Conservation (phyloP, 23 red algal genomes). For the Gracilaria vermiculophylla region DNA sequence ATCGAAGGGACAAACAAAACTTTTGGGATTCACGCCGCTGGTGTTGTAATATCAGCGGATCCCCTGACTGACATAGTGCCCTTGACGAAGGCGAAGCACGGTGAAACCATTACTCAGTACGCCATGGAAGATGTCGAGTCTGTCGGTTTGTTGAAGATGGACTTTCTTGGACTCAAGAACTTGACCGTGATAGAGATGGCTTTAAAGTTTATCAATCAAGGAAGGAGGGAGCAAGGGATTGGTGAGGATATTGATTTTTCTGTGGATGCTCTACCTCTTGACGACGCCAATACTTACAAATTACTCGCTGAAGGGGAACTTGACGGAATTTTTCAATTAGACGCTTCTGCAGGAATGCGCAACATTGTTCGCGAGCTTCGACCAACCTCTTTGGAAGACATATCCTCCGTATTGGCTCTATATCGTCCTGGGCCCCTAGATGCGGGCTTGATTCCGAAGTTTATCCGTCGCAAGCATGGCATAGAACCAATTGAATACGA, state of each 20-base stretch:
- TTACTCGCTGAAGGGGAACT: slow-evolving; percentile 76
- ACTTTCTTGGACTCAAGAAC: slow-evolving; percentile 92
- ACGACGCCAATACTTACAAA: slow-evolving; percentile 82
- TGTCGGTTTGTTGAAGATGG: slow-evolving; percentile 97
- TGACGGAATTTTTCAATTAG: slow-evolving; percentile 94
- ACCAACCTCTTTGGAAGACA: slow-evolving; percentile 82
- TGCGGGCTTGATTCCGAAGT: slow-evolving; percentile 91
- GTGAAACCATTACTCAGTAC: slow-evolving; percentile 97
- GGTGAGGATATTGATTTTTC: slow-evolving; percentile 64
- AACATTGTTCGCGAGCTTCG: slow-evolving; percentile 86
- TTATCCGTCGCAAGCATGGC: slow-evolving; percentile 83
- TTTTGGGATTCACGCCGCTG: slow-evolving; percentile 95
- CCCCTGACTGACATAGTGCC: slow-evolving; percentile 89
- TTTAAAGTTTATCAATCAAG: slow-evolving; percentile 53
- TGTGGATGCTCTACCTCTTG: slow-evolving; percentile 62
- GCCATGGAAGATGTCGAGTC: slow-evolving; percentile 97
- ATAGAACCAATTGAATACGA: slow-evolving; percentile 77
- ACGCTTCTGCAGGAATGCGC: slow-evolving; percentile 93
- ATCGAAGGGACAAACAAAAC: slow-evolving; percentile 94
- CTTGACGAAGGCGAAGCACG: slow-evolving; percentile 79
- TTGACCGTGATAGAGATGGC: slow-evolving; percentile 87
- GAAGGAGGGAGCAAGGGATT: slow-evolving; percentile 16
- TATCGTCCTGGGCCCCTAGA: slow-evolving; percentile 97
- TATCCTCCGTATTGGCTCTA: slow-evolving; percentile 91
- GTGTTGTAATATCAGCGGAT: slow-evolving; percentile 86